phyloP scores from a whole-genome alignment of 345 rosid species.

The Eucalyptus fibrosa region DNA sequence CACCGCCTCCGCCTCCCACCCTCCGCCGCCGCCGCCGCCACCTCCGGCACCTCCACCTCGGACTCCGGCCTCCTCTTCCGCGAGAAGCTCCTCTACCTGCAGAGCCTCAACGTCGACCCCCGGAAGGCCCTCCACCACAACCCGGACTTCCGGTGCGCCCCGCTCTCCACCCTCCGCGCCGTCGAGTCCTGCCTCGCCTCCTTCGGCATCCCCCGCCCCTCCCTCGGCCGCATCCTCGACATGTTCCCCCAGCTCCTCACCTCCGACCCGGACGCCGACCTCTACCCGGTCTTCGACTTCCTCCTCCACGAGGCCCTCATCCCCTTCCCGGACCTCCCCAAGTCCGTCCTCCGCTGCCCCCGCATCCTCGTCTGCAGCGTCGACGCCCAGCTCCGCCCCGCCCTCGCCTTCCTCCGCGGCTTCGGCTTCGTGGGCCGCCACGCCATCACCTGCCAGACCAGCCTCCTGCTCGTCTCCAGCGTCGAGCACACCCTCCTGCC shows the following conservation, averaged over 20 bases:
- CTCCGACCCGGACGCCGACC: slow-evolving; percentile 33
- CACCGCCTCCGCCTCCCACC: not conserved
- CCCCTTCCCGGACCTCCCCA: slow-evolving; percentile 31
- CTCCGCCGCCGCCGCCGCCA: not conserved
- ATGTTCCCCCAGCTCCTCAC: slow-evolving; percentile 70
- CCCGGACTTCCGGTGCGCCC: slow-evolving; percentile 66
- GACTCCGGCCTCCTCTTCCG: slow-evolving; percentile 66
- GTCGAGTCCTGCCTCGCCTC: slow-evolving; percentile 49
- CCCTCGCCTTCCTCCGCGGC: slow-evolving; percentile 29
- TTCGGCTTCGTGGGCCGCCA: slow-evolving; percentile 44
- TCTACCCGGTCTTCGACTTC: slow-evolving; percentile 52
- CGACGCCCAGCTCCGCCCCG: slow-evolving; percentile 43
- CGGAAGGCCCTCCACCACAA: slow-evolving; percentile 55
- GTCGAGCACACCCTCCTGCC: slow-evolving; percentile 46
- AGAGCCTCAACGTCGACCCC: slow-evolving; percentile 49
- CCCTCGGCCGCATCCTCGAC: slow-evolving; percentile 68
- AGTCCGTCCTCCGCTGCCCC: slow-evolving; percentile 59
- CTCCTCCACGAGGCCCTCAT: slow-evolving; percentile 45
- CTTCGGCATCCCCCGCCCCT: slow-evolving; percentile 46
- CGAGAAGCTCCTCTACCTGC: slow-evolving; percentile 55
- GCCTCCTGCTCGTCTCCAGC: slow-evolving; percentile 47
- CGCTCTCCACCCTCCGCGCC: slow-evolving; percentile 58
- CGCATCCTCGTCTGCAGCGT: slow-evolving; percentile 44
- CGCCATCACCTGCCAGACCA: slow-evolving; percentile 33
- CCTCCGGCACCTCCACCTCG: not conserved